These are phyloP conservation scores for Paramecium caudatum DNA, from an alignment of 73 alveolate species.

Conservation along the genomic window DNA sequence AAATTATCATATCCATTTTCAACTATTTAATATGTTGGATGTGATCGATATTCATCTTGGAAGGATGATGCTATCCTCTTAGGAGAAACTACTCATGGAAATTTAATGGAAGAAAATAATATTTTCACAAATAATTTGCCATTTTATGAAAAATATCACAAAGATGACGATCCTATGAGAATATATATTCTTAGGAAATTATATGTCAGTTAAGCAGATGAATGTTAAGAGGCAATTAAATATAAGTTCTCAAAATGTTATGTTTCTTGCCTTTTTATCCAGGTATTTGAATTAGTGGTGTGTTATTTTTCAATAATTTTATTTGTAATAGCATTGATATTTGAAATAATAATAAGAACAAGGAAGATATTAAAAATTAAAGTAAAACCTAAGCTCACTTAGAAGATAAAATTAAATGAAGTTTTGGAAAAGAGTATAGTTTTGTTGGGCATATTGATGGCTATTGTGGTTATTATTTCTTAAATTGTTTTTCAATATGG, in stretches of 20 bases:
- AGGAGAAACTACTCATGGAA: conserved; percentile 13
- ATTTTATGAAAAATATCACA: conserved; percentile 20
- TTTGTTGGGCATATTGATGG: neutral
- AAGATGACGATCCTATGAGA: conserved; percentile 44
- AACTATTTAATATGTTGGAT: conserved; percentile 34
- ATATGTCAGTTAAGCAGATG: conserved; percentile 25
- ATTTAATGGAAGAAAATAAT: conserved; percentile 1
- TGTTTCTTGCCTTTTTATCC: conserved; percentile 18
- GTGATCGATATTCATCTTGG: conserved; percentile 29
- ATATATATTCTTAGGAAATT: conserved; percentile 14
- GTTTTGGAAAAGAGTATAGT: conserved; percentile 40
- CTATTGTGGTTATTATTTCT: neutral
- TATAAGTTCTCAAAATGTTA: conserved; percentile 10
- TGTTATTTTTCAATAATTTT: conserved; percentile 40
- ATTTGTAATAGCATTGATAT: conserved; percentile 16
- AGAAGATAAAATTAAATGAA: neutral
- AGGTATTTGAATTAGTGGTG: conserved; percentile 29
- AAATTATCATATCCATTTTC: conserved; percentile 47
- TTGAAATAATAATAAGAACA: neutral
- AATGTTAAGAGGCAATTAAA: conserved; percentile 31
- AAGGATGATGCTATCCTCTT: neutral
- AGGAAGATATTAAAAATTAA: neutral
- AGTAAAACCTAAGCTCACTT: neutral
- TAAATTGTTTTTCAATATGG: conserved; percentile 44
- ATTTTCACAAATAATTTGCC: conserved; percentile 1